A percentile compares a stretch with the other conserved stretches of the same genome.
phyloP scores from a whole-genome alignment of 805 yeast species.

The Metschnikowia lachancei region DNA sequence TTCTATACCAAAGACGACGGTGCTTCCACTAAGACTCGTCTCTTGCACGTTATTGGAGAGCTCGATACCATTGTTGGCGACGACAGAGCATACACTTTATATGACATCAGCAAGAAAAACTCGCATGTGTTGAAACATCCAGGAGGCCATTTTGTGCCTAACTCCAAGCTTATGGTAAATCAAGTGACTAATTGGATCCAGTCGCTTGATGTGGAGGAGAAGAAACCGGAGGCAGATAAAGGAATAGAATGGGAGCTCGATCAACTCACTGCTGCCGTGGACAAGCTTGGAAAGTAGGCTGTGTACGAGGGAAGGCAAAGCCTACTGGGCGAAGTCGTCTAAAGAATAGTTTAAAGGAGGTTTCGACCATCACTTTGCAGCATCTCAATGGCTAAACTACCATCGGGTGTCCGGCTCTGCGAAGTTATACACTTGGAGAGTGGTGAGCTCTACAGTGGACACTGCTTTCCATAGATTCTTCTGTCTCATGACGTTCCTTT shows the following conservation, averaged over 20 bases:
- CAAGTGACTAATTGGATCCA: conserved; percentile 43
- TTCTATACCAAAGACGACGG: conserved; percentile 24
- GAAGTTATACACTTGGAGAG: too few species aligned
- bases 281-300: conserved; percentile 20
- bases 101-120: conserved; percentile 37
- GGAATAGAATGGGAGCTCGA: conserved; percentile 22
- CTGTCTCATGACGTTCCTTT: too few species aligned
- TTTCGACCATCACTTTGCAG: too few species aligned
- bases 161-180: conserved; percentile 54
- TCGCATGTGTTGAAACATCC: conserved; percentile 76
- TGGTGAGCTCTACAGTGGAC: too few species aligned
- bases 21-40: conserved; percentile 22
- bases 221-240: conserved; percentile 24
- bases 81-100: conserved; percentile 62
- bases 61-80: conserved; percentile 82
- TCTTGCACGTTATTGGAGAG: conserved; percentile 81
- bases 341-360: too few species aligned
- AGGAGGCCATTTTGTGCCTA: conserved; percentile 97
- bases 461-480: too few species aligned
- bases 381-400: too few species aligned
- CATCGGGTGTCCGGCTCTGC: too few species aligned
- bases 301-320: background rate
- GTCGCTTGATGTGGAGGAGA: conserved; percentile 14
- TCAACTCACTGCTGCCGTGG: background rate
- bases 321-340: too few species aligned